These are phyloP conservation scores for Daldinia grandis DNA, from an alignment of 495 filamentous ascomycete species.

Conservation along the genomic window DNA sequence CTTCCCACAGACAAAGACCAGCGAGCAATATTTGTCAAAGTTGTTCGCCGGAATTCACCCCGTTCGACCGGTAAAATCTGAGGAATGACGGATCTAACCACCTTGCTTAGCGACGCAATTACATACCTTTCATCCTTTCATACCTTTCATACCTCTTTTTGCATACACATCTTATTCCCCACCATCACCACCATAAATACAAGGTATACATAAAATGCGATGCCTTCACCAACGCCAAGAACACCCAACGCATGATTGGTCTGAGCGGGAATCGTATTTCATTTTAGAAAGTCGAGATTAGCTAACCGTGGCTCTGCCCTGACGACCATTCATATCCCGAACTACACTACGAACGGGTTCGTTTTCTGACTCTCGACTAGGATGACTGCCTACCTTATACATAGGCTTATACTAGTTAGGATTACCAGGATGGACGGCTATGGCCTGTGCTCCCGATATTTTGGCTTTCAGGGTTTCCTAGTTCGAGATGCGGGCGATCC, in stretches of 20 bases:
- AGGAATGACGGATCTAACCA: conserved; percentile 27
- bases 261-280: conserved; percentile 29
- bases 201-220: conserved; percentile 1
- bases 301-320: conserved; percentile 25
- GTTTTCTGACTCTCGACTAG: conserved; percentile 5
- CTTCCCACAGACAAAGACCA: neutral
- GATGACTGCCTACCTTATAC: neutral
- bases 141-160: neutral
- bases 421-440: neutral
- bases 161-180: neutral
- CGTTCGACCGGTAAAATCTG: conserved; percentile 7
- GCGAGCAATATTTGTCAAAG: conserved; percentile 4
- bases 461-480: conserved; percentile 1
- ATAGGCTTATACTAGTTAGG: too few relatives aligned
- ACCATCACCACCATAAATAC: neutral
- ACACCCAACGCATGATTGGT: conserved; percentile 27
- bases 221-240: conserved; percentile 22
- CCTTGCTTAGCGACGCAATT: conserved; percentile 8
- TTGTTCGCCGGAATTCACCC: conserved; percentile 17
- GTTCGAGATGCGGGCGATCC: conserved; percentile 5
- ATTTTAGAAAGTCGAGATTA: conserved; percentile 20
- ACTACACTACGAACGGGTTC: conserved; percentile 24
- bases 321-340: conserved; percentile 22
- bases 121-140: conserved; percentile 11
- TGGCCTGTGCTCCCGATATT: conserved; percentile 16